Evolutionary conservation across 2,329 filamentous ascomycete species (phyloP), one percentile per base, ranked within the genome.

Genomic region (Graphiopsis chlorocephala): DNA sequence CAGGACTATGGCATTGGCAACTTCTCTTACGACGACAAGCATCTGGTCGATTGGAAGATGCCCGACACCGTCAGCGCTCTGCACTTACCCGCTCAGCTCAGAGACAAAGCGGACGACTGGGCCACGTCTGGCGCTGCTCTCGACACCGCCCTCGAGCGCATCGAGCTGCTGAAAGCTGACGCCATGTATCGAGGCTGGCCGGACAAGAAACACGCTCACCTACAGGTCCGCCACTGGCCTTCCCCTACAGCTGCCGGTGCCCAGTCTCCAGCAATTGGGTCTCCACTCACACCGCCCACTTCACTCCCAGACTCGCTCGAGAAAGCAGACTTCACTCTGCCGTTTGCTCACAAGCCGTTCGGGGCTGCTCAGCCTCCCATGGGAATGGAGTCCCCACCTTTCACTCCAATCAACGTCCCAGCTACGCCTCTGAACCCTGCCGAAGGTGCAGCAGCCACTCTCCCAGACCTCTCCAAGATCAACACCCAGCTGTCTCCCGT

Each of bases 101-200:
- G 74, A 58, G 67, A 71, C 14, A 69, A 68, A 35, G 65, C 80
- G 31, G 71, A 74, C 4, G 72, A 76, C 33, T 75, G 82, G 70
- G 76, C 78, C 67, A 76, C 77, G 56, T 75, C 79, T 59, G 80
- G 78, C 48, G 81, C 81, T 20, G 80, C 80, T 42, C 76, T 82
- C 35, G 72, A 76, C 67, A 82, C 80, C 56, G 74, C 78, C 65
- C 70, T 79, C 42, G 72, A 73, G 31, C 74, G 77, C 29, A 72
- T 78, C 53, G 67, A 72, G 11, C 68, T 70, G 31, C 70, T 77
- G 17, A 74, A 74, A 69, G 66, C 70, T 56, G 67, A 77, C 66
- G 77, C 75, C 48, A 61, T 74, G 55, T 55, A 72, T 45, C 68
- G 70, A 52, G 74, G 71, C 56, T 76, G 74, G 64, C 75, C 75